A percentile compares a stretch with the other conserved stretches of the same genome.
These are phyloP conservation scores for Trametes hirsuta DNA, from an alignment of 1,284 basidiomycete genomes.

Conservation along the genomic window DNA sequence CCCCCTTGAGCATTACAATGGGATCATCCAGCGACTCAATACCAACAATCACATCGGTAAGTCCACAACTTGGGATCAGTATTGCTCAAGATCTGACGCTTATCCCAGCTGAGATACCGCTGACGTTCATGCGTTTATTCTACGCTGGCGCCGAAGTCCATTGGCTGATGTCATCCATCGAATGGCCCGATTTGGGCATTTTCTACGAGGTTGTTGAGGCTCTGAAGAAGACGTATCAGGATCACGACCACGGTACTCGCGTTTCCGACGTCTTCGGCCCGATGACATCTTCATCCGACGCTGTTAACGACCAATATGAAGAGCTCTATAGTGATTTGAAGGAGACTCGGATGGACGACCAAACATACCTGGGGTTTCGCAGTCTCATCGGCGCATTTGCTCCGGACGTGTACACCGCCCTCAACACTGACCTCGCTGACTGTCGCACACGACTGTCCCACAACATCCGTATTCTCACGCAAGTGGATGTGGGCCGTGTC, in stretches of 20 bases:
- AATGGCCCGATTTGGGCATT: background rate
- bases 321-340: no score
- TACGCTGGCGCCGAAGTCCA: slow-evolving; percentile 10
- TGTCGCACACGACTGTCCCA: background rate
- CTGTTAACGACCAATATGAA: no score
- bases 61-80: no score
- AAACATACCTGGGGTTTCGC: no score
- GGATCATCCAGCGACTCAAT: background rate
- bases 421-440: background rate
- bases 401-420: background rate
- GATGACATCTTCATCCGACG: no score
- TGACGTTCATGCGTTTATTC: slow-evolving; percentile 12
- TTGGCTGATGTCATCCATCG: background rate
- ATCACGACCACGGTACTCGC: background rate
- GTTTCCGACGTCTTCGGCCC: background rate
- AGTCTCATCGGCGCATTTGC: no score
- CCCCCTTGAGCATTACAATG: slow-evolving; percentile 20
- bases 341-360: no score
- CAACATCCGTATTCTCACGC: background rate
- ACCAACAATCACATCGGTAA: slow-evolving; percentile 15
- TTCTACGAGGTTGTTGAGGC: background rate
- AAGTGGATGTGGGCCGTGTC: background rate
- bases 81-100: no score
- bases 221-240: background rate
- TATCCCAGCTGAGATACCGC: slow-evolving; percentile 5